Percentiles rank a stretch among this genome's conserved stretches.
Evolutionary conservation across 306 rosid genomes (phyloP).

Genomic region (Trifolium repens): DNA sequence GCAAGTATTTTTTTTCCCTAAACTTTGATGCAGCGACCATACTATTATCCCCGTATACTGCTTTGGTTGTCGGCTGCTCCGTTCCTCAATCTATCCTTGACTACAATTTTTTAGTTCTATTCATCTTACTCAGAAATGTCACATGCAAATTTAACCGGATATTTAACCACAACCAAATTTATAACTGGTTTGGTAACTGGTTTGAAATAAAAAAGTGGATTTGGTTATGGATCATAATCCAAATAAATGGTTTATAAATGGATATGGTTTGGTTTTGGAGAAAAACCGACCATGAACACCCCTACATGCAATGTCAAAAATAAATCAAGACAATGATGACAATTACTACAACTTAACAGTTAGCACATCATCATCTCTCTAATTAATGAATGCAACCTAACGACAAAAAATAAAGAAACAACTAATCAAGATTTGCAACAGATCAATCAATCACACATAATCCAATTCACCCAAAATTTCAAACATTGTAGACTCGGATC

Average conservation of each 20-base stretch:
- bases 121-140: neutral
- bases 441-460: constrained; percentile 24
- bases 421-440: constrained; percentile 22
- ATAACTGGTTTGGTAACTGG: too few species aligned
- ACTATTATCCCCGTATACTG: neutral
- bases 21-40: neutral
- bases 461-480: constrained; percentile 23
- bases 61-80: neutral
- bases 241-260: too few species aligned
- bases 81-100: neutral
- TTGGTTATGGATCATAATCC: too few species aligned
- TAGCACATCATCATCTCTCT: neutral
- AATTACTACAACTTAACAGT: constrained; percentile 8
- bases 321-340: neutral
- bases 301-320: constrained; percentile 15
- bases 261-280: too few species aligned
- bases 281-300: too few species aligned
- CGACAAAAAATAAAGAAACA: neutral
- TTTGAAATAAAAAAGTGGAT: too few species aligned
- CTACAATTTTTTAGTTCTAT: neutral
- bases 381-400: neutral
- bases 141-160: neutral
- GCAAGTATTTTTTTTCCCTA: neutral
- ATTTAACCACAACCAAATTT: too few species aligned
- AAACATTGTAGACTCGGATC: neutral